Conservation (phyloP, 73 alveolate species). For the Tetrahymena thermophila region DNA sequence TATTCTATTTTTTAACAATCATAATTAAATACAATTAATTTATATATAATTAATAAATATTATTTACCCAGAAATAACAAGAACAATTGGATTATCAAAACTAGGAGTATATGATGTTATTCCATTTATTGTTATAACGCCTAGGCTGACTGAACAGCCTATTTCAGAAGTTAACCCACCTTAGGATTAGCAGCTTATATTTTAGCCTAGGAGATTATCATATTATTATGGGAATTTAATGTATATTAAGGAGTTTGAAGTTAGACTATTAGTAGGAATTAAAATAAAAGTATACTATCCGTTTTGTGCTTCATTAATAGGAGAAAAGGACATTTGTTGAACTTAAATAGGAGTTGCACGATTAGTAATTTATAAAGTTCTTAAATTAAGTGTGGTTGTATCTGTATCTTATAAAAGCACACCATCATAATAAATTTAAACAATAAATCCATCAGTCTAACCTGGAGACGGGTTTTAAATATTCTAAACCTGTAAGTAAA, state of each 20-base stretch:
- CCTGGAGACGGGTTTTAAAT: conserved; percentile 39
- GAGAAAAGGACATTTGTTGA: conserved; percentile 28
- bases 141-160: conserved; percentile 21
- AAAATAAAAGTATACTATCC: conserved; percentile 38
- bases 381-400: not conserved
- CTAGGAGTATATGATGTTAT: conserved; percentile 32
- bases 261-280: conserved; percentile 26
- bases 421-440: conserved; percentile 34
- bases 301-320: conserved; percentile 49
- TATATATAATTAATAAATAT: not conserved
- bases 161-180: conserved; percentile 30
- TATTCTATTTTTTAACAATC: not conserved
- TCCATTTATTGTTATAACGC: conserved; percentile 29
- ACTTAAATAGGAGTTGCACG: conserved; percentile 14
- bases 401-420: conserved; percentile 18
- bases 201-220: conserved; percentile 36
- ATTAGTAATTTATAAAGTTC: conserved; percentile 18
- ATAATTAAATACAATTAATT: not conserved
- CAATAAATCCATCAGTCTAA: conserved; percentile 31
- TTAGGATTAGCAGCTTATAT: conserved; percentile 39
- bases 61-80: conserved; percentile 40
- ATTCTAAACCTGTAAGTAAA: not conserved
- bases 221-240: conserved; percentile 41
- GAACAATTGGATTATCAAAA: conserved; percentile 18
- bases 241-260: not conserved